Evolutionary conservation across 441 rosid species (phyloP).

Genomic region (Euphorbia corollata): DNA sequence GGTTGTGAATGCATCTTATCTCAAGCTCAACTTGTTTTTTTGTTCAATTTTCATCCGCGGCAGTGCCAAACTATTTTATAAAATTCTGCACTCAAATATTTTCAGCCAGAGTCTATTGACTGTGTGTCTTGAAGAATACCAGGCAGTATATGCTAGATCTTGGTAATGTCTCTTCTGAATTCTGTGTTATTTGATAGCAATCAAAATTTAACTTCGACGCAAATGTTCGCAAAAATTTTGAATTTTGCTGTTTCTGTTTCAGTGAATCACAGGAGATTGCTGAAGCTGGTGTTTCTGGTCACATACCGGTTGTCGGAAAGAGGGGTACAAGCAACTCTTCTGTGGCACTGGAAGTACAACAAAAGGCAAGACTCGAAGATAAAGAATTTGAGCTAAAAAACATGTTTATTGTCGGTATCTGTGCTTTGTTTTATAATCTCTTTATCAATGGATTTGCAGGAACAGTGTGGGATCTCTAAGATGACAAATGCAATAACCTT

Average conservation of each 20-base stretch:
- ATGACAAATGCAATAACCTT: conserved; percentile 17
- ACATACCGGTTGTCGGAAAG: conserved; percentile 12
- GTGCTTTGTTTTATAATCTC: not conserved
- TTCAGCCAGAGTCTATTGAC: conserved; percentile 54
- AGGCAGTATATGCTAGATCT: conserved; percentile 53
- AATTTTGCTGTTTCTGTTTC: conserved; percentile 13
- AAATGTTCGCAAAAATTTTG: conserved; percentile 2
- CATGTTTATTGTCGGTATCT: conserved; percentile 21
- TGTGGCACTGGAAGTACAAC: conserved; percentile 27
- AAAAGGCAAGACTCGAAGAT: conserved; percentile 20
- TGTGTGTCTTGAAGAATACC: conserved; percentile 53
- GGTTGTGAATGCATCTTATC: conserved; percentile 30
- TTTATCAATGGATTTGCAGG: conserved; percentile 7
- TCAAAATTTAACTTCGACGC: conserved; percentile 9
- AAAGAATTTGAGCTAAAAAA: conserved; percentile 18
- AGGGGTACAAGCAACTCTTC: conserved; percentile 18
- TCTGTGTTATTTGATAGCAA: not conserved
- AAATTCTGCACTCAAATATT: conserved; percentile 16
- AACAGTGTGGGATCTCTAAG: conserved; percentile 28
- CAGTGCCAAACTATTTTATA: conserved; percentile 11
- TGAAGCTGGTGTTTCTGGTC: conserved; percentile 27
- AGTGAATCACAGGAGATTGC: conserved; percentile 33
- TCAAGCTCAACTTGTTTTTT: conserved; percentile 2
- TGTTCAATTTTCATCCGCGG: not conserved
- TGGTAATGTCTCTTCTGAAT: conserved; percentile 30